These are phyloP conservation scores for Leccinum longicurvipes DNA, from an alignment of 768 basidiomycete species.

Conservation along the genomic window DNA sequence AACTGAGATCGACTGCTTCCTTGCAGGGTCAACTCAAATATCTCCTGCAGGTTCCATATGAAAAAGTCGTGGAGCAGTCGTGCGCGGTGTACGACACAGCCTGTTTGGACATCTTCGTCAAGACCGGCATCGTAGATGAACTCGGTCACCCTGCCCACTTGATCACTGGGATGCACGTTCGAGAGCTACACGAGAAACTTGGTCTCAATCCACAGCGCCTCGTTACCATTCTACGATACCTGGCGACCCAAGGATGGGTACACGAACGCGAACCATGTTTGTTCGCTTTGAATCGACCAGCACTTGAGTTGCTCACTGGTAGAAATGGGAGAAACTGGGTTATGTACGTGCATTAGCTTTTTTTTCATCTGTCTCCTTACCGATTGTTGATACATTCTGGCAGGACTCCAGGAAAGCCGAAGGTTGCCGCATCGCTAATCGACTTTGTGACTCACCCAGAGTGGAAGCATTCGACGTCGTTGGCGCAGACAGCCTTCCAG, in stretches of 20 bases:
- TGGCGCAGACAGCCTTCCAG: constrained; percentile 1
- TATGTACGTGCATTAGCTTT: background rate
- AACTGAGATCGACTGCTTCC: background rate
- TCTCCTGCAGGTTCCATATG: constrained; percentile 4
- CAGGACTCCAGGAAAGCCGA: constrained; percentile 4
- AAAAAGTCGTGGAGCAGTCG: constrained; percentile 1
- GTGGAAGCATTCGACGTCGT: constrained; percentile 5
- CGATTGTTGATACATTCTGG: background rate
- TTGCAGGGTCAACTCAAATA: constrained; percentile 3
- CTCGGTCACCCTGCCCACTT: background rate
- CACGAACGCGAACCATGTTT: background rate
- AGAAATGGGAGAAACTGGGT: constrained; percentile 2
- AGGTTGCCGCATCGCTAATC: background rate
- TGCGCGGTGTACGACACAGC: constrained; percentile 2
- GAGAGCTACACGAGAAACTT: background rate
- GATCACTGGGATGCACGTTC: background rate
- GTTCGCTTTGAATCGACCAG: background rate
- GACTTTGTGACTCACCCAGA: constrained; percentile 4
- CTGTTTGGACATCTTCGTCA: background rate
- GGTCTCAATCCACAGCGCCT: background rate
- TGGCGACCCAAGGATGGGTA: constrained; percentile 3
- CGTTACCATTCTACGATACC: background rate
- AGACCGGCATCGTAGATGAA: constrained; percentile 1
- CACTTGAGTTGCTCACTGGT: background rate
- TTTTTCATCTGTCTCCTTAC: background rate